Evolutionary conservation across 345 rosid species (phyloP), one percentile per base, ranked within the genome.

Genomic region (Euphorbia pulcherrima): DNA sequence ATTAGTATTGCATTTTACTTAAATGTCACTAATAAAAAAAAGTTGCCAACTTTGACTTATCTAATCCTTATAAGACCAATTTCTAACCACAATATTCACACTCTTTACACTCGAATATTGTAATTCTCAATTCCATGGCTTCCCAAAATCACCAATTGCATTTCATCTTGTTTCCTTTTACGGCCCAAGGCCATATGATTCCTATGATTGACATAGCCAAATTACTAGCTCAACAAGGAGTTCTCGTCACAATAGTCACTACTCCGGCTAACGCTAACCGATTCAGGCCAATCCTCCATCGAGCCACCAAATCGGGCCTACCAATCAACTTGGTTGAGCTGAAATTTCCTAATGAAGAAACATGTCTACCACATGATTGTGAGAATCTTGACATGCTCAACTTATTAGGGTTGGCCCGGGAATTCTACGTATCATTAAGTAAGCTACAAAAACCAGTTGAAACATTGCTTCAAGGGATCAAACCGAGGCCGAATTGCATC

Each of bases 401-500:
- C 14, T 73, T 72, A 7, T 21, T 26, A 13, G 77, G 65, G 2
- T 40, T 65, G 46, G 64, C 16, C 17, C 33, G 46, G 1, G 64
- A 68, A 9, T 68, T 78, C 54, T 65, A 69, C 65, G 14, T 9
- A 0, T 73, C 70, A 8, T 17, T 65, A 1, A 41, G 61, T 10
- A 12, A 46, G 62, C 67, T 78, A 16, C 73, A 65, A 23, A 67
- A 37, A 1, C 73, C 72, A 0, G 56, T 76, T 0, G 74, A 74
- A 51, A 24, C 35, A 37, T 40, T 79, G 21, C 37, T 83, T 30
- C 24, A 62, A 21, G 40, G 74, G 10, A 18, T 61, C 9, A 29
- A 24, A 18, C 65, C 81, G 56, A 47, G 62, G 27, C 75, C 80
- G 0, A 59, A 26, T 39, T 84, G 88, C 75, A 59, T 82, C 17